Evolutionary conservation across 1,139 yeast genomes (phyloP).

Genomic region (Torulaspora globosa): DNA sequence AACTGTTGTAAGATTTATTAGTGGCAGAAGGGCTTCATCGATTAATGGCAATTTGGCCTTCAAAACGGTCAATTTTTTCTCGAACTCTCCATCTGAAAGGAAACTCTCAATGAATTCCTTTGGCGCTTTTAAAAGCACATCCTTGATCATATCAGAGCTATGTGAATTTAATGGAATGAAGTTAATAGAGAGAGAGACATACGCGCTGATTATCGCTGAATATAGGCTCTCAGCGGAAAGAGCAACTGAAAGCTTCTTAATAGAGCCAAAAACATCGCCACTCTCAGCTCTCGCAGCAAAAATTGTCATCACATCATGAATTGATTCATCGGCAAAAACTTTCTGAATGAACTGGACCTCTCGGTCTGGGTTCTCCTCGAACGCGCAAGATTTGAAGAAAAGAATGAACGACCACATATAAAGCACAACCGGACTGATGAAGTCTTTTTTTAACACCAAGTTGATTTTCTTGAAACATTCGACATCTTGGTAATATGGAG

Average conservation of each 20-base stretch:
- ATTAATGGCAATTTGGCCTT: constrained; percentile 66
- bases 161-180: constrained; percentile 56
- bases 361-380: constrained; percentile 41
- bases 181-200: constrained; percentile 58
- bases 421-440: constrained; percentile 48
- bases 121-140: constrained; percentile 54
- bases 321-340: constrained; percentile 25
- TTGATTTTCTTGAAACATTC: constrained; percentile 43
- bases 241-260: constrained; percentile 43
- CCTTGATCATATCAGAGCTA: constrained; percentile 49
- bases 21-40: constrained; percentile 53
- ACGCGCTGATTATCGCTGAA: constrained; percentile 55
- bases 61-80: constrained; percentile 53
- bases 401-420: constrained; percentile 72
- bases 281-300: constrained; percentile 47
- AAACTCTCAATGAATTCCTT: constrained; percentile 53
- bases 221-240: constrained; percentile 52
- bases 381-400: constrained; percentile 50
- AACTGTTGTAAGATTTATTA: constrained; percentile 56
- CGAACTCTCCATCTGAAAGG: constrained; percentile 52
- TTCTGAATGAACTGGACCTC: constrained; percentile 29
- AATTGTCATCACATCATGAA: constrained; percentile 18
- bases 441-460: constrained; percentile 36
- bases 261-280: constrained; percentile 46
- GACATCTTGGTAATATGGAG: constrained; percentile 46